Evolutionary conservation across 495 filamentous ascomycete species (phyloP), one percentile per base, ranked within the genome.

Genomic region (Penicillium coffeae): DNA sequence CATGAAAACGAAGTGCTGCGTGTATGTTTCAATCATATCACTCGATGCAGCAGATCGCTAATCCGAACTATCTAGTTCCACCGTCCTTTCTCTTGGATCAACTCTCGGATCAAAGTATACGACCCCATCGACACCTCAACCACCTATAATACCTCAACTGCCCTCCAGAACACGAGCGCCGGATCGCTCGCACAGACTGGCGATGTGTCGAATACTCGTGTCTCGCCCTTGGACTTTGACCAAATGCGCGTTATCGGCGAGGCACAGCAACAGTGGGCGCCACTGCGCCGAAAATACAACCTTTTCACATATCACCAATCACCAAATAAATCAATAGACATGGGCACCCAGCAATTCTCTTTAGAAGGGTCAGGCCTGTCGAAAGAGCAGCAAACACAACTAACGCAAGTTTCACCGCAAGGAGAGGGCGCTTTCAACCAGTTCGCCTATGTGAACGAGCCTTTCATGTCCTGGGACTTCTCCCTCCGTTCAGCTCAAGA

Each of bases 81-180:
- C 56, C 80, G 84, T 14, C 84, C 84, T 0, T 86, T 86, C 53
- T 76, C 82, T 10, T 86, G 77, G 75, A 83, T 87, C 48, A 84
- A 79, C 45, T 82, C 78, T 20, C 68, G 75, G 18, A 86, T 87
- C 16, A 73, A 77, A 33, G 76, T 86, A 2, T 85, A 85, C 48
- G 81, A 87, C 45, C 78, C 80, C 47, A 54, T 80, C 1, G 65
- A 74, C 22, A 61, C 55, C 13, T 47, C 51, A 10, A 51, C 45
- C 12, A 36, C 65, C 5, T 50, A 60, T 22, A 68, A 70, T 2
- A 54, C 65, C 10, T 77, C 76, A 7, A 73, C 66, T 3, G 60
- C 71, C 12, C 47, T 80, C 10, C 74, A 77, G 44, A 59, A 56
- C 12, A 62, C 68, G 12, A 64, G 63, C 13, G 52, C 76, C 0